A percentile compares a stretch with the other conserved stretches of the same genome.
These are phyloP conservation scores for Hanseniaspora pseudoguilliermondii DNA, from an alignment of 805 yeast genomes.

Conservation along the genomic window DNA sequence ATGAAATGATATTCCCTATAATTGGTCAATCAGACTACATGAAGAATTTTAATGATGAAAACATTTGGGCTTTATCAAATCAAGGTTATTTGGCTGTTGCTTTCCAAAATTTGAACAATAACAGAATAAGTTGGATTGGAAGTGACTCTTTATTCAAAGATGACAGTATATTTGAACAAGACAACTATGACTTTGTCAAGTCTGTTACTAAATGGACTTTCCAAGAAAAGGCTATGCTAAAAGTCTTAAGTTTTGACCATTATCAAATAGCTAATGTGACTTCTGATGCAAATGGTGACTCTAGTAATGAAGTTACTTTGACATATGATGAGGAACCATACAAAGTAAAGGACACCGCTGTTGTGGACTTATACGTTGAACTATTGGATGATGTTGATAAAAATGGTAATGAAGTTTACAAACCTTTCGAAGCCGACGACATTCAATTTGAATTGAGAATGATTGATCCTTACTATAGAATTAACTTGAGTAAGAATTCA, in stretches of 20 bases:
- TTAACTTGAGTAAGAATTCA: slow-evolving; percentile 41
- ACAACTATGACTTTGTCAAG: slow-evolving; percentile 31
- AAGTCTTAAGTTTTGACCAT: slow-evolving; percentile 43
- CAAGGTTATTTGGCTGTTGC: slow-evolving; percentile 68
- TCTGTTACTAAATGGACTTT: slow-evolving; percentile 59
- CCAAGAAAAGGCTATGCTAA: slow-evolving; percentile 53
- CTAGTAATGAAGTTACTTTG: slow-evolving; percentile 14
- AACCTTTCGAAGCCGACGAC: slow-evolving; percentile 49
- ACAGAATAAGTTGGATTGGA: slow-evolving; percentile 78
- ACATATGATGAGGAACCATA: slow-evolving; percentile 39
- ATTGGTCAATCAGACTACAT: slow-evolving; percentile 56
- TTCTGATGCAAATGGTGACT: background rate
- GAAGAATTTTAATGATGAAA: slow-evolving; percentile 31
- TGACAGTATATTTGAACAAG: slow-evolving; percentile 19
- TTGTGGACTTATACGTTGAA: slow-evolving; percentile 37
- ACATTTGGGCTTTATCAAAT: slow-evolving; percentile 63
- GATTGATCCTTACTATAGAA: slow-evolving; percentile 90
- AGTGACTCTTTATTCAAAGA: slow-evolving; percentile 41
- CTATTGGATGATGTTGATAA: slow-evolving; percentile 36
- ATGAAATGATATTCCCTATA: slow-evolving; percentile 51
- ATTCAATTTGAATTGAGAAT: slow-evolving; percentile 74
- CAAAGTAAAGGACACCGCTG: slow-evolving; percentile 61
- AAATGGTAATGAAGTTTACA: slow-evolving; percentile 36
- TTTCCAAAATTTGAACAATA: slow-evolving; percentile 66
- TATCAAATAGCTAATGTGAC: slow-evolving; percentile 29